Evolutionary conservation across 805 yeast species (phyloP).

Genomic region (Blastobotrys chiropterorum): DNA sequence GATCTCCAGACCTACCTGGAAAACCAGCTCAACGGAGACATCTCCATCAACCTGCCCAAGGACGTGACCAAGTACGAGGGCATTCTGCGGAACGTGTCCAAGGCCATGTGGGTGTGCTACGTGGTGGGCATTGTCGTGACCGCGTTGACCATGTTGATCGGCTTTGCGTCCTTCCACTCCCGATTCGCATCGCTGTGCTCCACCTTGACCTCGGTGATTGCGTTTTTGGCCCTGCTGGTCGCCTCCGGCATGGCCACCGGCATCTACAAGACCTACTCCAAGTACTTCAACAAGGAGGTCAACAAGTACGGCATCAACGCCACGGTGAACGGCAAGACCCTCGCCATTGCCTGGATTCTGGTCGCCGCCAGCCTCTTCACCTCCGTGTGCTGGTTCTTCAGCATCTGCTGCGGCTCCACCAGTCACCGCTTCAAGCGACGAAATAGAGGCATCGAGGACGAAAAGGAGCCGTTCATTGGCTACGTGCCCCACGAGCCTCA

Average conservation of each 20-base stretch:
- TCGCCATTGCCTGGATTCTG: conserved; percentile 62
- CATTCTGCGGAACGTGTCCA: conserved; percentile 42
- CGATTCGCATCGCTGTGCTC: conserved; percentile 42
- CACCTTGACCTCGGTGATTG: conserved; percentile 37
- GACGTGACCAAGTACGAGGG: conserved; percentile 42
- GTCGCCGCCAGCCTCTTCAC: conserved; percentile 43
- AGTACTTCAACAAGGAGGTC: conserved; percentile 45
- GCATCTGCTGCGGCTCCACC: conserved; percentile 39
- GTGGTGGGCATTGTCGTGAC: conserved; percentile 42
- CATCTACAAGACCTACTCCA: conserved; percentile 43
- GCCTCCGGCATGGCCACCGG: conserved; percentile 60
- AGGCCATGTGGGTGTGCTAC: conserved; percentile 54
- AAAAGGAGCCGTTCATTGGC: conserved; percentile 28
- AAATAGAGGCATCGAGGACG: conserved; percentile 23
- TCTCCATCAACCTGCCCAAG: conserved; percentile 45
- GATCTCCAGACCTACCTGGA: conserved; percentile 41
- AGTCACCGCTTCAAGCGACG: neutral
- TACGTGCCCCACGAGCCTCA: conserved; percentile 15
- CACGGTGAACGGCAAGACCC: conserved; percentile 41
- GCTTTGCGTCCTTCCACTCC: conserved; percentile 42
- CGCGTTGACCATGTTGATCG: conserved; percentile 32
- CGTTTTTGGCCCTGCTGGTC: conserved; percentile 29
- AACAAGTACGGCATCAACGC: conserved; percentile 51
- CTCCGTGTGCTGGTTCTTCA: conserved; percentile 36
- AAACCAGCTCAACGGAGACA: conserved; percentile 23